A percentile compares a stretch with the other conserved stretches of the same genome.
Evolutionary conservation across 2,329 filamentous ascomycete genomes (phyloP).

Genomic region (Cryphonectria nitschkei): DNA sequence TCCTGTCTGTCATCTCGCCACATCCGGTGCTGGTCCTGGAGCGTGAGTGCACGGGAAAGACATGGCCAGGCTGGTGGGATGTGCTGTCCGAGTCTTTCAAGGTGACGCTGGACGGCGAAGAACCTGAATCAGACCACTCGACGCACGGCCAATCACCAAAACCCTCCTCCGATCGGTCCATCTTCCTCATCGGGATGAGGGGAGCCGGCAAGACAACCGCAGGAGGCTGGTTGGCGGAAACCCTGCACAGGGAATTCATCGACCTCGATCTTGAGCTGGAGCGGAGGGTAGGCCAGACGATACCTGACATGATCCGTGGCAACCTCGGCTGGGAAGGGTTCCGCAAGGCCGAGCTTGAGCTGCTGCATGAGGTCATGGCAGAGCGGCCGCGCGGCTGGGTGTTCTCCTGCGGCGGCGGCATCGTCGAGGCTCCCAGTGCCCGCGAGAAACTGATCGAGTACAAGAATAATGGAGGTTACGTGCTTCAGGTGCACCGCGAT

Average conservation of each 20-base stretch:
- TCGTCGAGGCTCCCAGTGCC: conserved; percentile 84
- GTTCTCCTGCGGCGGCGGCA: conserved; percentile 91
- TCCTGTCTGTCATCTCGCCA: conserved; percentile 75
- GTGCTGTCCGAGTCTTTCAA: conserved; percentile 77
- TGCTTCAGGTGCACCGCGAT: conserved; percentile 85
- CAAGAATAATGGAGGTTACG: conserved; percentile 75
- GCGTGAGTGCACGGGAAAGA: conserved; percentile 93
- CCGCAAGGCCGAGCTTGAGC: conserved; percentile 73
- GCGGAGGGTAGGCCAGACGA: conserved; percentile 69
- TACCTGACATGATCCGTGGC: conserved; percentile 81
- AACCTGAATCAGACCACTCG: conserved; percentile 45
- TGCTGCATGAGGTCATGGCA: conserved; percentile 74
- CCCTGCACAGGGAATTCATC: conserved; percentile 75
- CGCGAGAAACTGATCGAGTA: conserved; percentile 76
- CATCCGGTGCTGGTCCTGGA: conserved; percentile 78
- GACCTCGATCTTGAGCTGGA: conserved; percentile 92
- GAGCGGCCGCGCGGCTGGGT: conserved; percentile 77
- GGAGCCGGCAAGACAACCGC: conserved; percentile 96
- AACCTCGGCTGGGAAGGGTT: conserved; percentile 85
- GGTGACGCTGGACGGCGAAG: conserved; percentile 75
- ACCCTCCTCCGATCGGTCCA: conserved; percentile 59
- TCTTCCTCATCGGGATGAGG: conserved; percentile 96
- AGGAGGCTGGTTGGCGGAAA: conserved; percentile 79
- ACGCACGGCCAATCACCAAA: conserved; percentile 39
- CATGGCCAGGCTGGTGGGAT: conserved; percentile 99